Evolutionary conservation across 2,329 filamentous ascomycete genomes (phyloP), one percentile per base, ranked within the genome.

Genomic region (Aspergillus brunneoviolaceus): DNA sequence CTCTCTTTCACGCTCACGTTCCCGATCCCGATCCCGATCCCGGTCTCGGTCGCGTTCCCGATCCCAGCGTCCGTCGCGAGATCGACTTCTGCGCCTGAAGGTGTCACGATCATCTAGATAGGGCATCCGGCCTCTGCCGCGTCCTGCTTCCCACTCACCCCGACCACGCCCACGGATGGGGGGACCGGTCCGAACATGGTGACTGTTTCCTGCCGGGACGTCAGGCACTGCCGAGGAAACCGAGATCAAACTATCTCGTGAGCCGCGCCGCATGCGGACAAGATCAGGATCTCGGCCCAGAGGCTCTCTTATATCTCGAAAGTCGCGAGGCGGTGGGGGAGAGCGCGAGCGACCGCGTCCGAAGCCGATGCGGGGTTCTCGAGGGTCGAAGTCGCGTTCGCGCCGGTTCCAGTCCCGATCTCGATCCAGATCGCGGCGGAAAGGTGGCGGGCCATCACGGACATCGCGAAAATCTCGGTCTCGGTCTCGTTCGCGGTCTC

Each of bases 401-500:
- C 79, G 76, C 12, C 80, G 79, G 56, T 74, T 67, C 76, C 78
- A 79, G 47, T 82, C 78, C 12, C 77, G 73, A 51, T 79, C 79
- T 64, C 77, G 74, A 53, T 79, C 79, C 65, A 66, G 67, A 39
- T 78, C 76, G 39, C 79, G 75, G 67, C 76, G 72, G 66, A 75
- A 75, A 64, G 74, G 66, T 50, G 70, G 63, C 14, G 65, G 80
- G 57, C 60, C 80, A 70, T 77, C 75, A 49, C 74, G 73, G 23
- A 60, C 61, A 47, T 81, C 79, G 56, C 76, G 72, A 65, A 74
- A 73, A 52, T 79, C 72, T 14, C 73, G 69, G 47, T 80, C 78
- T 19, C 75, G 70, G 33, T 80, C 79, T 39, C 74, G 69, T 52
- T 79, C 75, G 16, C 77, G 73, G 57, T 81, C 79, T 49, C 85